Base-by-base conservation (phyloP, 257 asterid genomes). In the Plectranthus barbatus region DNA sequence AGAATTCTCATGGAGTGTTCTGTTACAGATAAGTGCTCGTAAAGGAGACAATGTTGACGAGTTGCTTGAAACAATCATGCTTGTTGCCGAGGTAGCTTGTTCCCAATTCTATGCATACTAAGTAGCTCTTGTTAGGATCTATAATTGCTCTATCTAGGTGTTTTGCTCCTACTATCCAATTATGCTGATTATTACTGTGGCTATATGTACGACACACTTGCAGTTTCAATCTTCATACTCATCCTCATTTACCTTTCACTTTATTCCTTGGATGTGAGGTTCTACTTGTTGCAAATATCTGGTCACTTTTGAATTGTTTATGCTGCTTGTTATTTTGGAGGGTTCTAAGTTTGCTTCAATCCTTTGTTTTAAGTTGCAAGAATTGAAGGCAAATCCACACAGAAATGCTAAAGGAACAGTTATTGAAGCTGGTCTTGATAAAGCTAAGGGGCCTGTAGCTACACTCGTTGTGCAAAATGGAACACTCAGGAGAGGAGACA, bases 381-480 rank as follows among this genome's bases (percentile, higher is more conserved):
- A 87, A 74, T 78, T 90, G 93, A 93, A 90, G 91, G 99, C 99
- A 53, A 93, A 93, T 77, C 97, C 97, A 20, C 81, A 87, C 56
- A 82, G 95, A 76, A 84, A 82, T 71, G 96, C 97, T 54, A 90
- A 79, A 83, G 99, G 99, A 52, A 85, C 95, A 37, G 95, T 84
- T 48, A 90, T 93, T 64, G 99, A 93, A 81, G 99, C 99, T 34
- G 92, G 96, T 55, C 97, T 90, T 44, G 96, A 90, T 78, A 93
- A 93, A 81, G 79, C 97, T 74, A 93, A 64, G 80, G 99, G 99
- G 54, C 90, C 99, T 67, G 69, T 90, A 53, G 96, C 95, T 61
- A 84, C 99, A 49, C 84, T 93, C 80, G 87, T 93, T 63, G 97
- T 90, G 69, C 99, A 90, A 77, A 90, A 87, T 67, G 99, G 99